Conservation (phyloP, 768 basidiomycete genomes). For the Fistulinella prunicolor region DNA sequence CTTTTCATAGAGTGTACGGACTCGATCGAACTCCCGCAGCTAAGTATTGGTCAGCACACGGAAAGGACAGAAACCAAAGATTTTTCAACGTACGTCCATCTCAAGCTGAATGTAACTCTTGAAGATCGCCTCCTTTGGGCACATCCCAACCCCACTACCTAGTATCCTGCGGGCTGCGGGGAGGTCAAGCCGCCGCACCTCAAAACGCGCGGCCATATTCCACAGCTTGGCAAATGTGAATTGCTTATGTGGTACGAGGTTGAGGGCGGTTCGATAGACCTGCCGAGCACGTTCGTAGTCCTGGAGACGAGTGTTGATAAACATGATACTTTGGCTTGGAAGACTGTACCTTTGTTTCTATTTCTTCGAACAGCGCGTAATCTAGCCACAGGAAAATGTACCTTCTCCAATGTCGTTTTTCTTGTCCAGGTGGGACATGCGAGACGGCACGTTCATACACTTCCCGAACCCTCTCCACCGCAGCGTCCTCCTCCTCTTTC, state of each 20-base stretch:
- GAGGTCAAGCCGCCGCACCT: conserved; percentile 80
- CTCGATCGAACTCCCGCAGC: conserved; percentile 95
- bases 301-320: conserved; percentile 35
- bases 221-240: conserved; percentile 99
- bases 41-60: conserved; percentile 28
- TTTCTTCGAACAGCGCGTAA: conserved; percentile 96
- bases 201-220: conserved; percentile 90
- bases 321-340: neutral
- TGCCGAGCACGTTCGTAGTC: conserved; percentile 84
- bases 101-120: conserved; percentile 95
- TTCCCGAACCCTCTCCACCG: conserved; percentile 73
- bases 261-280: conserved; percentile 87
- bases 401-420: conserved; percentile 89
- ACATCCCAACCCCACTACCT: conserved; percentile 91
- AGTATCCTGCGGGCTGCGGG: conserved; percentile 84
- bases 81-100: conserved; percentile 60
- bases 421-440: conserved; percentile 89
- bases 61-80: neutral
- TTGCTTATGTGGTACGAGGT: conserved; percentile 90
- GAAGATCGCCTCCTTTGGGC: conserved; percentile 93
- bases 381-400: conserved; percentile 93
- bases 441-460: conserved; percentile 95
- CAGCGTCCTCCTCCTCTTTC: conserved; percentile 63
- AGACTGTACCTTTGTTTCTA: conserved; percentile 75
- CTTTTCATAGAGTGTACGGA: conserved; percentile 88